Evolutionary conservation across 1,284 basidiomycete species (phyloP).

Genomic region (Cryptococcus sp.): DNA sequence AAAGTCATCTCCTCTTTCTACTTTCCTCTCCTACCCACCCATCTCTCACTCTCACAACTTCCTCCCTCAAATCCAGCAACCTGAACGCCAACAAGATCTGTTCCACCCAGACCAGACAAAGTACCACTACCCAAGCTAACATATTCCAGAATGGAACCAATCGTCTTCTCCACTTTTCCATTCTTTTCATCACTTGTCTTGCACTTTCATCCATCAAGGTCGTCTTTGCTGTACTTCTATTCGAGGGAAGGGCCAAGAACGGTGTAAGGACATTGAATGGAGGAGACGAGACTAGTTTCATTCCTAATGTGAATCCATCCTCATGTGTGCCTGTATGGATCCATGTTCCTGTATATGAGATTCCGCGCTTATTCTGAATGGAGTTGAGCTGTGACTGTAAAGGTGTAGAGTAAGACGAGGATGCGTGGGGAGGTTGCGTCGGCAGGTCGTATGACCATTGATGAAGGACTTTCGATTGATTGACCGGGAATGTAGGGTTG

Average conservation of each 20-base stretch:
- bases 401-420: not conserved
- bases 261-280: slow-evolving; percentile 44
- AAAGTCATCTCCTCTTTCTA: not conserved
- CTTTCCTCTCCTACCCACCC: not conserved
- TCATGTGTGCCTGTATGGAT: slow-evolving; percentile 73
- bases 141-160: slow-evolving; percentile 14
- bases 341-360: slow-evolving; percentile 75
- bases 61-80: slow-evolving; percentile 7
- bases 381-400: slow-evolving; percentile 12
- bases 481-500: slow-evolving; percentile 66
- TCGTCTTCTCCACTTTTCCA: slow-evolving; percentile 13
- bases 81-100: slow-evolving; percentile 9
- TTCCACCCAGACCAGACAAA: slow-evolving; percentile 19
- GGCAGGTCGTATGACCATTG: slow-evolving; percentile 67
- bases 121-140: slow-evolving; percentile 19
- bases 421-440: slow-evolving; percentile 53
- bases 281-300: slow-evolving; percentile 34
- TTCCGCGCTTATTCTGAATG: slow-evolving; percentile 63
- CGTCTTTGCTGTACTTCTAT: slow-evolving; percentile 15
- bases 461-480: slow-evolving; percentile 52
- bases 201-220: slow-evolving; percentile 1
- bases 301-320: slow-evolving; percentile 64
- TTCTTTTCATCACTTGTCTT: slow-evolving; percentile 8
- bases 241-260: slow-evolving; percentile 40
- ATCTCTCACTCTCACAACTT: slow-evolving; percentile 14